Base-by-base conservation (phyloP, 1,284 basidiomycete species). In the Mycosarcoma maydis region DNA sequence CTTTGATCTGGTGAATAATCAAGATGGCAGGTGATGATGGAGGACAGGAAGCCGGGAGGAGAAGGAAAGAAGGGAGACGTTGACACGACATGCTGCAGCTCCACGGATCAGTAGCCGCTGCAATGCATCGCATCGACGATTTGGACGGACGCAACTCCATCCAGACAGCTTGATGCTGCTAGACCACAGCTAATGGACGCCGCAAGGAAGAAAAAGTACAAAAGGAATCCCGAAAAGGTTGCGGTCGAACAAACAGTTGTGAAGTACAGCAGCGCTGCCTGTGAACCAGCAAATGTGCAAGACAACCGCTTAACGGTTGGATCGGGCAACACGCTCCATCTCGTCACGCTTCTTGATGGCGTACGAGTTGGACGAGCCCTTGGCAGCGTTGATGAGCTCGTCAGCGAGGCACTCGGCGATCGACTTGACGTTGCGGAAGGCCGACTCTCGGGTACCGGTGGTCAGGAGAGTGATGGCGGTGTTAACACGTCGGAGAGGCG, bases 311-410 rank as follows among this genome's bases (percentile, higher is more conserved):
- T 89, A 98, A 88, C 95, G 92, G 88, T 98, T 98, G 85, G 92
- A 94, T 87, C 96, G 97, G 87, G 95, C 95, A 69, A 98, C 95
- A 88, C 95, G 95, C 88, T 98, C 95, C 78, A 98, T 89, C 86
- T 94, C 92, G 84, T 93, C 92, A 85, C 87, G 87, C 85, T 87
- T 87, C 86, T 96, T 96, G 89, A 98, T 98, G 77, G 96, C 95
- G 84, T 97, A 99, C 69, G 95, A 98, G 91, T 99, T 99, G 82
- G 94, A 98, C 62, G 96, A 98, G 75, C 96, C 96, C 88, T 99
- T 98, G 80, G 96, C 96, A 65, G 96, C 96, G 86, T 99, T 98
- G 89, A 98, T 98, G 80, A 99, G 90, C 85, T 99, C 96, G 84
- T 99, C 96, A 73, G 96, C 96, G 66, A 98, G 88, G 86, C 95